Conservation (phyloP, 371 early-diverging fungal genomes). For the Mortierella sp. region DNA sequence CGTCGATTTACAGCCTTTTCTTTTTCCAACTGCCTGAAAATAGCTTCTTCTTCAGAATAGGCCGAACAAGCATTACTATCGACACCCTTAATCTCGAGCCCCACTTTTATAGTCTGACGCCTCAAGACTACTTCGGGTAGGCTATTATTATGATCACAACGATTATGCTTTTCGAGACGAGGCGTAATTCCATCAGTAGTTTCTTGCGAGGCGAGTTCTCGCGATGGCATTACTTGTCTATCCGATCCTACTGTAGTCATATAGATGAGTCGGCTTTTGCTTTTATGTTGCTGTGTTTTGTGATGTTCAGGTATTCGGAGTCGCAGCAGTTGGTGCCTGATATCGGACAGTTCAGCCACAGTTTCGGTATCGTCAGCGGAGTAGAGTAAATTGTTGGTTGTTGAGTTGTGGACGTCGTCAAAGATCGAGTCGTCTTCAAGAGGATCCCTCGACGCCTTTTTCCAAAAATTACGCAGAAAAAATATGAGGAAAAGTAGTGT, state of each 20-base stretch:
- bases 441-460: background rate
- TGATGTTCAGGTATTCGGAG: no score
- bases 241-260: background rate
- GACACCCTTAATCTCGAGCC: background rate
- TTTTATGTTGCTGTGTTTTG: no score
- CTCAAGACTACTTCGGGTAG: background rate
- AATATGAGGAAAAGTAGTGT: background rate
- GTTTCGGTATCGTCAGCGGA: no score
- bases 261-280: background rate
- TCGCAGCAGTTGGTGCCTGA: no score
- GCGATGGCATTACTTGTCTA: background rate
- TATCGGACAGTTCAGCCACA: no score
- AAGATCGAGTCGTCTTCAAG: no score
- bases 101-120: background rate
- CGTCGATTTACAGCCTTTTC: background rate
- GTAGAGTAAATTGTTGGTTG: no score
- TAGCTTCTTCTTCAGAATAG: conserved; percentile 8
- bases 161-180: background rate
- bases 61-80: background rate
- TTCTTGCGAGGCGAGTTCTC: background rate
- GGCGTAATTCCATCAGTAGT: background rate
- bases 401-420: no score
- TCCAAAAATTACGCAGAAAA: background rate
- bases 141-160: background rate
- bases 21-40: background rate